A percentile compares a stretch with the other conserved stretches of the same genome.
phyloP scores from a whole-genome alignment of 495 filamentous ascomycete genomes.

The Bathelium albidoporum region DNA sequence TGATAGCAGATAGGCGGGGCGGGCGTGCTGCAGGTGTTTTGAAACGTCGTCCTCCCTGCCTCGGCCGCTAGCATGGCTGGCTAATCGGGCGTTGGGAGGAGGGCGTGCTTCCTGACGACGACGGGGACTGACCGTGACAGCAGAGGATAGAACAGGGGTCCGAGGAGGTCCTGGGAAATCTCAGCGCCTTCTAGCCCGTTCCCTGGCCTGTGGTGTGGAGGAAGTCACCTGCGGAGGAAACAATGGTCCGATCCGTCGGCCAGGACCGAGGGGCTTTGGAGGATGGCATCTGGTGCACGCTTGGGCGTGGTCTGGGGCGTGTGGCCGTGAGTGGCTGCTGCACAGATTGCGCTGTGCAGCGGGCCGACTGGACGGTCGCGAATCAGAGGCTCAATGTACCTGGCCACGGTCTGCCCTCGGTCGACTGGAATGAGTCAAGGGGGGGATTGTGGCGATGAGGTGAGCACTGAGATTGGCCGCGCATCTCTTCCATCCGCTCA shows the following conservation, averaged over 20 bases:
- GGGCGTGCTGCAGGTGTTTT: background rate
- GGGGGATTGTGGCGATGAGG: background rate
- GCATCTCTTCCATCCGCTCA: background rate
- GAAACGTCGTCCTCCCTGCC: background rate
- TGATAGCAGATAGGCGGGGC: background rate
- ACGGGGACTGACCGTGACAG: background rate
- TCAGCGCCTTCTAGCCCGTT: background rate
- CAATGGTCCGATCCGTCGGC: conserved; percentile 2
- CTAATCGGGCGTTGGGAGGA: background rate
- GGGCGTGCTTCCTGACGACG: background rate
- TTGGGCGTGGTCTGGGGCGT: background rate
- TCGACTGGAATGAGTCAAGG: background rate
- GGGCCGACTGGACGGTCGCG: background rate
- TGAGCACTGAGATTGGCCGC: background rate
- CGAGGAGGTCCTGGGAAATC: background rate
- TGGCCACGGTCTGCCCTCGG: background rate
- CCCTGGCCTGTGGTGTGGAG: background rate
- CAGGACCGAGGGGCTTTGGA: background rate
- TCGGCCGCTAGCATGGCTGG: background rate
- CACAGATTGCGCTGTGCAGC: background rate
- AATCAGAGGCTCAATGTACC: background rate
- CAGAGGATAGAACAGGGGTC: background rate
- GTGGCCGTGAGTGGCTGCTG: conserved; percentile 1
- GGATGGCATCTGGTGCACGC: background rate
- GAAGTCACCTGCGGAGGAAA: conserved; percentile 4